Evolutionary conservation across 495 filamentous ascomycete genomes (phyloP).

Genomic region (Talaromyces liani): DNA sequence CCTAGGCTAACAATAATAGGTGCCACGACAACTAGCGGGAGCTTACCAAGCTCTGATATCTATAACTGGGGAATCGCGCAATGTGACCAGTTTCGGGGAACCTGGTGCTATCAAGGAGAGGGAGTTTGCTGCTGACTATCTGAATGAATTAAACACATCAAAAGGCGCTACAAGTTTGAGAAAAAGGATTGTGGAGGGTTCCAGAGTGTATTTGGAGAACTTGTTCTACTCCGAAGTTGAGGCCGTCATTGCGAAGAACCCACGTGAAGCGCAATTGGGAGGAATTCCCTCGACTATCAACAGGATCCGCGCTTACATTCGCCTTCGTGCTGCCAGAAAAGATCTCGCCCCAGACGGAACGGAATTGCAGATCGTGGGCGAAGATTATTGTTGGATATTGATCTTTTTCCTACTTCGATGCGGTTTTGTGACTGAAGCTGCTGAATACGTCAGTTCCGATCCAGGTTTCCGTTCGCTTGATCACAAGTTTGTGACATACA

Average conservation of each 20-base stretch:
- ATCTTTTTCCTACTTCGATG: conserved; percentile 88
- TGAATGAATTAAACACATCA: conserved; percentile 62
- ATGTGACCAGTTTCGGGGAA: conserved; percentile 41
- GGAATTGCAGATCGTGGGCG: conserved; percentile 62
- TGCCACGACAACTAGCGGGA: conserved; percentile 60
- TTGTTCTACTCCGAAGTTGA: conserved; percentile 67
- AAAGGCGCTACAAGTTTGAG: conserved; percentile 51
- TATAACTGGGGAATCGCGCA: conserved; percentile 60
- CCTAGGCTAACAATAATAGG: conserved; percentile 25
- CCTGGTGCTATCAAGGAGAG: conserved; percentile 58
- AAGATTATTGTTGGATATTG: conserved; percentile 85
- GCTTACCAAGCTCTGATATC: conserved; percentile 71
- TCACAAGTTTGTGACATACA: conserved; percentile 81
- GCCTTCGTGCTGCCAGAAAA: conserved; percentile 64
- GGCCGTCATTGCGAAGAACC: conserved; percentile 67
- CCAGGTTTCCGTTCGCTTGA: conserved; percentile 81
- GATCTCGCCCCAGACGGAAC: conserved; percentile 70
- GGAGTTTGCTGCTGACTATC: conserved; percentile 65
- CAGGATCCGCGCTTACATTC: conserved; percentile 87
- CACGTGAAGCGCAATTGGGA: conserved; percentile 80
- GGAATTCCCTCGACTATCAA: conserved; percentile 80
- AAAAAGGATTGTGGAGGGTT: conserved; percentile 70
- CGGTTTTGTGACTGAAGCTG: conserved; percentile 76
- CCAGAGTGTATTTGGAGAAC: conserved; percentile 66
- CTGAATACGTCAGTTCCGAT: conserved; percentile 75